phyloP scores from a whole-genome alignment of 2,329 filamentous ascomycete species.

The Exophiala sp. region DNA sequence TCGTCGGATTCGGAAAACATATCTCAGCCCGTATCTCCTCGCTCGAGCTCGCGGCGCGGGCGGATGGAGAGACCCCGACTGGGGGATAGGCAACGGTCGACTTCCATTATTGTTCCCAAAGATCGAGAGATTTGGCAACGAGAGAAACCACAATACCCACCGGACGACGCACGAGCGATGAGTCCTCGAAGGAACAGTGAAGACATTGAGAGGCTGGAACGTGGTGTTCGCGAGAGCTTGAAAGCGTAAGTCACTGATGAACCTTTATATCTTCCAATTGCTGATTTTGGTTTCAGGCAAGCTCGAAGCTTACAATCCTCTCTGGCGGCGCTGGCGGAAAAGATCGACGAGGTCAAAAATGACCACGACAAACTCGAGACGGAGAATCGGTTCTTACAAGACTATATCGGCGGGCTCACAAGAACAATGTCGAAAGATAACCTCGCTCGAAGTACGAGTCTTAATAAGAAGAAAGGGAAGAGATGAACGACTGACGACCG shows the following conservation, averaged over 20 bases:
- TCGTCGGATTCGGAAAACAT: slow-evolving; percentile 45
- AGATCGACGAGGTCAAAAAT: slow-evolving; percentile 86
- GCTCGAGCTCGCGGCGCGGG: slow-evolving; percentile 46
- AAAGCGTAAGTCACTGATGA: slow-evolving; percentile 49
- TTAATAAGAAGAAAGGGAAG: slow-evolving; percentile 23
- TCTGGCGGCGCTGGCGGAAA: slow-evolving; percentile 80
- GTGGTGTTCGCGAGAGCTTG: slow-evolving; percentile 64
- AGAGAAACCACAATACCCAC: slow-evolving; percentile 68
- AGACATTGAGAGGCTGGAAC: slow-evolving; percentile 80
- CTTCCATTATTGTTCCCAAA: slow-evolving; percentile 73
- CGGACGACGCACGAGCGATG: slow-evolving; percentile 89
- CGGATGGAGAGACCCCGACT: slow-evolving; percentile 58
- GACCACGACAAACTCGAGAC: slow-evolving; percentile 95
- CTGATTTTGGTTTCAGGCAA: slow-evolving; percentile 54
- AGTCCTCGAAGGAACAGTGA: slow-evolving; percentile 85
- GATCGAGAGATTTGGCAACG: slow-evolving; percentile 69
- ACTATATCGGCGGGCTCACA: slow-evolving; percentile 96
- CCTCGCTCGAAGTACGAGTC: slow-evolving; percentile 27
- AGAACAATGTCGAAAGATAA: slow-evolving; percentile 58
- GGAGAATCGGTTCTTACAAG: slow-evolving; percentile 95
- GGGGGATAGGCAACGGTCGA: slow-evolving; percentile 69
- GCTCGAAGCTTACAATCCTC: slow-evolving; percentile 84
- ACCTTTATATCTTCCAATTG: slow-evolving; percentile 2
- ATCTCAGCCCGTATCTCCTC: slow-evolving; percentile 41
- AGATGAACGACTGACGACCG: slow-evolving; percentile 21